Base-by-base conservation (phyloP, 1,284 basidiomycete species). In the Irpex rosettiformis region DNA sequence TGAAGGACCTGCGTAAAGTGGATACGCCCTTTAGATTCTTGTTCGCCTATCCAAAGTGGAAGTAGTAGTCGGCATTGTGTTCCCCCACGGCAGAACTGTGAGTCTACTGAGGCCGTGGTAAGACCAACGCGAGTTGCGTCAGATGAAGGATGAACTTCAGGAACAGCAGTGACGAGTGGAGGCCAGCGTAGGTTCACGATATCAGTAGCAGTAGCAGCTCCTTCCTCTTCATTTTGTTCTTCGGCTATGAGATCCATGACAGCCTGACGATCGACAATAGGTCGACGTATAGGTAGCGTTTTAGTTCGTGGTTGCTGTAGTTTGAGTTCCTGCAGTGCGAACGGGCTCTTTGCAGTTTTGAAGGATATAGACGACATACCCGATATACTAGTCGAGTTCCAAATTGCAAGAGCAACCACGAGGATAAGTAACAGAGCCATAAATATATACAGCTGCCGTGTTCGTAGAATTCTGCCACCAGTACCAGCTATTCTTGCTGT, bases 1-100 rank as follows among this genome's bases (percentile, higher is more conserved):
- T 67, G 64, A 2, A 74, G 57, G 56, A 84, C 69, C 59, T 82
- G 77, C 11, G 70, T 58, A 7, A 84, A 67, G 64, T 83, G 81
- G 1, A 75, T 65, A 11, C 78, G 75, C 2, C 79, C 77, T 61
- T 80, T 79, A 51, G 80, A 78, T 62, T 81, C 79, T 58, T 79
- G 79, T 66, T 80, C 80, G 13, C 73, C 71, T 30, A 83, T 71
- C 4, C 75, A 74, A 11, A 77, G 66, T 0, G 79, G 78, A 28
- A 84, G 70, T 27, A 84, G 73, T 61, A 82, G 77, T 3, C 73
- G 75, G 58, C 76, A 80, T 3, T 70, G 52, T 5, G 52, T 27
- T n/a, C 43, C 25, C 4, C 55, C 61, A 37, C 55, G 62, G 59
- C 66, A 70, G 59, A 67, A 66, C 45, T 66, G 63, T 1, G 52